phyloP scores from a whole-genome alignment of 257 asterid genomes.

The Cynanchum wilfordii region DNA sequence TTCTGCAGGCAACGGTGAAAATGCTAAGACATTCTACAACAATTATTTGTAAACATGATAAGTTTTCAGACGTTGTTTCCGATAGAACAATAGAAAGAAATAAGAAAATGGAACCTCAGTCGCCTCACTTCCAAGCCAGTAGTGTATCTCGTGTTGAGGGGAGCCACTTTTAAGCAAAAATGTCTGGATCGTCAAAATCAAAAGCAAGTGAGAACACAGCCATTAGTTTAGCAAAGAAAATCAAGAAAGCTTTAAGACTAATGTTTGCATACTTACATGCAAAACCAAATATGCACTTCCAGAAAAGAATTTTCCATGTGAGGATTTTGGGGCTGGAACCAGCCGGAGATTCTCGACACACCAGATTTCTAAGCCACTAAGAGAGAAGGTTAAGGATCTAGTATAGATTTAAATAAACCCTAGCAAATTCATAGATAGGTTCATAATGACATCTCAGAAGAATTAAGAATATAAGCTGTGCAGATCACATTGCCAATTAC shows the following conservation, averaged over 20 bases:
- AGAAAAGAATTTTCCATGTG: constrained; percentile 63
- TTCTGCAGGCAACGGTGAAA: neutral
- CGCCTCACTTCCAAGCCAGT: constrained; percentile 76
- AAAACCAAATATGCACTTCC: constrained; percentile 79
- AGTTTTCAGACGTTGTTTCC: constrained; percentile 2
- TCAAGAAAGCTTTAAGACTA: neutral
- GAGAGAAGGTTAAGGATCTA: constrained; percentile 33
- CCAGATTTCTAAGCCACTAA: constrained; percentile 86
- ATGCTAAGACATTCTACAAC: neutral
- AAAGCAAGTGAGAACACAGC: neutral
- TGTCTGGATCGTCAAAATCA: constrained; percentile 37
- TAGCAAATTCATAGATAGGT: constrained; percentile 1
- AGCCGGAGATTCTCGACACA: constrained; percentile 58
- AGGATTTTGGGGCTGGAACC: constrained; percentile 52
- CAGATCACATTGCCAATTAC: neutral
- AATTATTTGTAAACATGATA: neutral
- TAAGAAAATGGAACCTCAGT: constrained; percentile 43
- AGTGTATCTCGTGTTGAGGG: constrained; percentile 64
- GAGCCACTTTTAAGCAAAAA: constrained; percentile 48
- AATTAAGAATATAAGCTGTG: neutral
- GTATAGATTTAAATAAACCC: constrained; percentile 1
- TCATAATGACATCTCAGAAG: neutral
- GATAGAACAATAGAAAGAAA: neutral
- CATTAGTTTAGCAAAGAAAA: neutral
- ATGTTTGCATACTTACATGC: constrained; percentile 38